Base-by-base conservation (phyloP, 345 rosid species). In the Gossypium anomalum region DNA sequence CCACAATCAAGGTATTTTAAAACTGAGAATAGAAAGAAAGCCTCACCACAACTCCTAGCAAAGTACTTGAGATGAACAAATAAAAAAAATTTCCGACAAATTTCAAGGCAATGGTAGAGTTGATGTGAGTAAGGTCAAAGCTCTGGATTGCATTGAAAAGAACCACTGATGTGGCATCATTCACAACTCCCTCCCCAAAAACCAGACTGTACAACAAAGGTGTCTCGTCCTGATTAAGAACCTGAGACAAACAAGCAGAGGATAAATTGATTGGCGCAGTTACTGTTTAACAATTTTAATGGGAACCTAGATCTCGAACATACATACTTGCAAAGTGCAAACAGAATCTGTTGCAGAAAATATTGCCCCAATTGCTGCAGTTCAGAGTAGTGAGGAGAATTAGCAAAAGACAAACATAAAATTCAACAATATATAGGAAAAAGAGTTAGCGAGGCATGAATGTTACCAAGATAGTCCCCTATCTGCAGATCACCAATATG, bases 331-430 rank as follows among this genome's bases (percentile, higher is more conserved):
- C 83, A 94, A 85, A 48, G 98, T 94, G 85, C 98, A 92, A 77
- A 95, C 99, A 76, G 99, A 95, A 80, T 95, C 99, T 3, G 99
- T 95, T 47, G 98, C 99, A 76, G 99, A 88, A 81, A 95, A 93
- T 84, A 95, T 95, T 53, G 94, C 97, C 76, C 99, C 99, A 75
- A 93, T 93, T 76, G 99, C 99, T 95, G 78, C 80, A 84, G 72
- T 70, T 44, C 57, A 75, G 62, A 13, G 9, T 57, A 80, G 17
- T 70, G 22, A 65, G 23, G 52, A 70, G 56, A 76, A 70, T 71
- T 77, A 44, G 49, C 73, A 16, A 55, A 65, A 11, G 48, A 72
- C 20, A 67, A 22, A 58, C 56, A 22, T 65, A 15, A 45, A 59
- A 29, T 66, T 38, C 55, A 2, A 23, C 19, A 34, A 9, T 6